Evolutionary conservation across 805 yeast genomes (phyloP).

Genomic region (Metschnikowia lochheadii): DNA sequence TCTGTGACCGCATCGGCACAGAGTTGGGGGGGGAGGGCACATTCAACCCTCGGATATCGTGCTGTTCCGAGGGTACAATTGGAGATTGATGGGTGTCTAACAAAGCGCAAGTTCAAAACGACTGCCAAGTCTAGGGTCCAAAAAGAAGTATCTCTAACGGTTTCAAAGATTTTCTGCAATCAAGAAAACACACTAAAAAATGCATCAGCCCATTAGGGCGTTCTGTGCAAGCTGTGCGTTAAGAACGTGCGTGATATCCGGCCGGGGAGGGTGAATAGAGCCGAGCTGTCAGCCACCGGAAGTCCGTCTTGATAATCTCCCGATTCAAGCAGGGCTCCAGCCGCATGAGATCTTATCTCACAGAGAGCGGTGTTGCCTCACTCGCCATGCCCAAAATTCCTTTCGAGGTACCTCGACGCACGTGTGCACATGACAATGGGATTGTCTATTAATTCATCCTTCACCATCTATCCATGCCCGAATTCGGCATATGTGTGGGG

Average conservation of each 20-base stretch:
- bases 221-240: background rate
- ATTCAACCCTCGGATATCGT: background rate
- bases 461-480: too few relatives aligned
- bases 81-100: background rate
- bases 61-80: background rate
- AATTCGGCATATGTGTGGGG: too few relatives aligned
- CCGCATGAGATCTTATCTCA: background rate
- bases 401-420: background rate
- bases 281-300: background rate
- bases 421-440: too few relatives aligned
- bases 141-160: background rate
- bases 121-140: background rate
- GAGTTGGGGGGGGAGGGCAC: background rate
- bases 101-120: background rate
- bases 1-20: background rate
- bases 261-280: background rate
- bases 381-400: background rate
- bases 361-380: background rate
- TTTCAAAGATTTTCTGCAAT: background rate
- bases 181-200: background rate
- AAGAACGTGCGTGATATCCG: background rate
- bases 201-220: background rate
- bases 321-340: background rate
- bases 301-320: background rate
- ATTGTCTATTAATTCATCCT: too few relatives aligned